These are phyloP conservation scores for Citropsis articulata DNA, from an alignment of 345 rosid species.

Conservation along the genomic window DNA sequence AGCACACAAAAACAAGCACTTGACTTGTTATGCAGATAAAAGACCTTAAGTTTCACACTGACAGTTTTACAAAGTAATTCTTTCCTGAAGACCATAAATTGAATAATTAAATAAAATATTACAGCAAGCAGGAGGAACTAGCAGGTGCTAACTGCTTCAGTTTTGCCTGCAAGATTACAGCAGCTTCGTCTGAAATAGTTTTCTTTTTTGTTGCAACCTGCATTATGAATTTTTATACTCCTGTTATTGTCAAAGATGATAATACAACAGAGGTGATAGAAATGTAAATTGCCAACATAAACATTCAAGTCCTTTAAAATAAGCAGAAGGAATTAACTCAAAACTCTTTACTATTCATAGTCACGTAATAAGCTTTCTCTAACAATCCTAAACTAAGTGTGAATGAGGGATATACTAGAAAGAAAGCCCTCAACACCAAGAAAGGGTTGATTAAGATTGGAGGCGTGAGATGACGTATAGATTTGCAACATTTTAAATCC, in stretches of 20 bases:
- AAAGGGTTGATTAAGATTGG: background rate
- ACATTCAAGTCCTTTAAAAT: background rate
- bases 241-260: background rate
- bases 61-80: background rate
- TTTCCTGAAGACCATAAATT: background rate
- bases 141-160: conserved; percentile 59
- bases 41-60: background rate
- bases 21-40: too few relatives aligned
- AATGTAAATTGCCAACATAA: background rate
- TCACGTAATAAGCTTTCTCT: background rate
- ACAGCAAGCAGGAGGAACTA: background rate
- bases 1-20: too few relatives aligned
- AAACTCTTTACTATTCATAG: background rate
- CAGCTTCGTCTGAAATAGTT: conserved; percentile 80
- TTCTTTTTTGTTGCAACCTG: conserved; percentile 95
- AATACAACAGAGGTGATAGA: background rate
- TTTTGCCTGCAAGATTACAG: conserved; percentile 62
- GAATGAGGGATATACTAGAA: background rate
- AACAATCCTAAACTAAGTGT: background rate
- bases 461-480: background rate
- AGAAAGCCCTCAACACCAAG: background rate
- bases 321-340: background rate
- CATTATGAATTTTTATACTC: conserved; percentile 20
- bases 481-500: background rate
- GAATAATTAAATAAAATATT: background rate